Evolutionary conservation across 805 yeast species (phyloP), one percentile per base, ranked within the genome.

Genomic region (Monosporozyma aquatica): DNA sequence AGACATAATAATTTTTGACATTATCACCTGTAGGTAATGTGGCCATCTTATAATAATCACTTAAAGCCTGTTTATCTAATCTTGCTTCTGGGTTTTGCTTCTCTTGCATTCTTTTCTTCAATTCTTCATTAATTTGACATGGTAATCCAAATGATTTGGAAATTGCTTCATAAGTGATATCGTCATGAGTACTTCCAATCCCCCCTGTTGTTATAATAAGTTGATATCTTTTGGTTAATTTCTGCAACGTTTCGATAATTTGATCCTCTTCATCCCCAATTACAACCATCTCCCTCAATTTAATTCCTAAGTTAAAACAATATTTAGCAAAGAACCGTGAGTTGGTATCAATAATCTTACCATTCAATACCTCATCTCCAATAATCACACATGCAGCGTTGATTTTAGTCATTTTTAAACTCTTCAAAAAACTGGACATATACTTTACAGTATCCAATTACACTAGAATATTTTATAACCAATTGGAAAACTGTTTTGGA

Each of bases 181-280:
- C 96, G 56, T 87, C 95, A 52, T 86, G 95, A 0, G 95, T 87
- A 4, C 95, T 84, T 0, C 96, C 96, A 45, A 87, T 84, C 0
- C 76, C 72, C 5, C 74, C 73, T 3, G 68, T 71, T 1, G 94
- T 84, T 18, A 83, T 74, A 6, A 83, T 71, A 35, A 84, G 71
- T 54, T 82, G 87, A 50, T 76, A 79, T 35, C 68, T 64, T n/a
- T 67, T 59, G 17, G 64, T 50, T 36, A 80, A 61, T 9, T 63
- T 53, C 24, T 57, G 59, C 18, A 83, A 60, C 0, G 79, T 73
- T 11, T 68, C 68, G 1, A 69, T 63, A 35, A 87, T 87, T 43
- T 83, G 92, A 1, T 62, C 54, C 43, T 71, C 73, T 35, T 82
- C 86, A 61, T 87, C 95, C 0, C 92, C 90, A 41, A 89, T 78